phyloP scores from a whole-genome alignment of 2,329 filamentous ascomycete species.

The Diplocarpon mali region DNA sequence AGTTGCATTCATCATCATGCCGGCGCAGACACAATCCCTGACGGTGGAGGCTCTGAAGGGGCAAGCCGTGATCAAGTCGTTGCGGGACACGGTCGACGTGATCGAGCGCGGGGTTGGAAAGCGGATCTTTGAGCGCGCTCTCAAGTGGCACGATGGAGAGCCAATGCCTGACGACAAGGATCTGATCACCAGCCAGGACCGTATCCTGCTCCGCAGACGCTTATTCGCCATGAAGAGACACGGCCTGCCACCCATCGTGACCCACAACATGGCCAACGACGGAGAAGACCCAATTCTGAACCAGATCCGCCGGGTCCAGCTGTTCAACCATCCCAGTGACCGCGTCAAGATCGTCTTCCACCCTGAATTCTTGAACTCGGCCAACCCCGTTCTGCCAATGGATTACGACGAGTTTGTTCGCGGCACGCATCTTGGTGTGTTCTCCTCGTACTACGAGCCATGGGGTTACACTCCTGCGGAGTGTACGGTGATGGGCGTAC shows the following conservation, averaged over 20 bases:
- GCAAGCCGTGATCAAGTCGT: slow-evolving; percentile 92
- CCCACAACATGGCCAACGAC: slow-evolving; percentile 97
- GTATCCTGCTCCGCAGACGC: slow-evolving; percentile 79
- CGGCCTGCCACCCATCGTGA: slow-evolving; percentile 85
- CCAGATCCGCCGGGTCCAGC: slow-evolving; percentile 88
- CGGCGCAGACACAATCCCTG: slow-evolving; percentile 86
- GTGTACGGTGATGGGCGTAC: slow-evolving; percentile 98
- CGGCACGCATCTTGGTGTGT: slow-evolving; percentile 89
- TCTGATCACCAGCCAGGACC: slow-evolving; percentile 81
- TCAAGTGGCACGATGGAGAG: slow-evolving; percentile 93
- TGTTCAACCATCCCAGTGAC: slow-evolving; percentile 92
- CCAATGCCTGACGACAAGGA: slow-evolving; percentile 94
- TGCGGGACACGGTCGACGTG: slow-evolving; percentile 83
- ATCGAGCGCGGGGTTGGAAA: slow-evolving; percentile 90
- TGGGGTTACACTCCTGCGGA: slow-evolving; percentile 98
- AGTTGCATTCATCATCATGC: slow-evolving; percentile 98
- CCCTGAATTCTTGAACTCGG: slow-evolving; percentile 91
- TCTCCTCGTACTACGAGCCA: slow-evolving; percentile 96
- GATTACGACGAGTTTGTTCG: slow-evolving; percentile 99
- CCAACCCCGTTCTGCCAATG: slow-evolving; percentile 86
- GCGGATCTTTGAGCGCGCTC: slow-evolving; percentile 85
- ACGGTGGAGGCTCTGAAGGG: slow-evolving; percentile 94
- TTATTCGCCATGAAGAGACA: slow-evolving; percentile 95
- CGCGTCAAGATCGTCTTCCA: slow-evolving; percentile 98
- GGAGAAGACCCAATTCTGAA: slow-evolving; percentile 87